These are phyloP conservation scores for Alternaria metachromatica DNA, from an alignment of 2,329 filamentous ascomycete genomes.

Conservation along the genomic window DNA sequence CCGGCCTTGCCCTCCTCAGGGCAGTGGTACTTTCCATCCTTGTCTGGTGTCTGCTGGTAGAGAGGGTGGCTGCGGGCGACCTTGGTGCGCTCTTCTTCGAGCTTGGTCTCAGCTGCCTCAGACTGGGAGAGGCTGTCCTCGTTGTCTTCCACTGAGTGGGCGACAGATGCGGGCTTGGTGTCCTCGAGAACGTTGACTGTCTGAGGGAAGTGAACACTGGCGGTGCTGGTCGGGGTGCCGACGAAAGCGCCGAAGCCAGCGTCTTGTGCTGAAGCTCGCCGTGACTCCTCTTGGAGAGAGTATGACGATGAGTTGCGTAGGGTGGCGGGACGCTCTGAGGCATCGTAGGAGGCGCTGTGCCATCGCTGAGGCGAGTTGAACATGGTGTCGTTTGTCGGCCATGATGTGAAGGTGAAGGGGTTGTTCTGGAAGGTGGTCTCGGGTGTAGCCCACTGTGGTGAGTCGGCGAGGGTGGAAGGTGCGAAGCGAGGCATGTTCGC, in stretches of 20 bases:
- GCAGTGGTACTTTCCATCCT: constrained; percentile 91
- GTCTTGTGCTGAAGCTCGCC: constrained; percentile 35
- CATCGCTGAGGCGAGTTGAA: constrained; percentile 35
- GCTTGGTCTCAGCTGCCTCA: constrained; percentile 41
- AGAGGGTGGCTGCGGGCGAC: constrained; percentile 64
- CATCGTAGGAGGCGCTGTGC: constrained; percentile 28
- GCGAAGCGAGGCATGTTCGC: constrained; percentile 34
- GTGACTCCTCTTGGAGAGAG: constrained; percentile 26
- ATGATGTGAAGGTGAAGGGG: constrained; percentile 38
- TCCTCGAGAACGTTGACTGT: constrained; percentile 37
- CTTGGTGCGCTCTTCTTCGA: constrained; percentile 49
- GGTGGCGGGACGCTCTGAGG: constrained; percentile 26
- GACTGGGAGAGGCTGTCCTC: constrained; percentile 38
- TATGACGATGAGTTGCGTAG: constrained; percentile 40
- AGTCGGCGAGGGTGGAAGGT: constrained; percentile 25
- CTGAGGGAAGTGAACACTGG: constrained; percentile 34
- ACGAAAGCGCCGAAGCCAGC: constrained; percentile 34
- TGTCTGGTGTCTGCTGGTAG: constrained; percentile 70
- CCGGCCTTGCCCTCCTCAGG: constrained; percentile 76
- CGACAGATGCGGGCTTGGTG: constrained; percentile 25
- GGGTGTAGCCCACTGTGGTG: constrained; percentile 31
- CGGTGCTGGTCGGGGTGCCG: constrained; percentile 41
- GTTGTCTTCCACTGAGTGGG: constrained; percentile 37
- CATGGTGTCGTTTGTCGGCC: constrained; percentile 27
- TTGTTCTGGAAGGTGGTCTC: constrained; percentile 36